A percentile compares a stretch with the other conserved stretches of the same genome.
phyloP scores from a whole-genome alignment of 768 basidiomycete species.

The Lentinula sp. region DNA sequence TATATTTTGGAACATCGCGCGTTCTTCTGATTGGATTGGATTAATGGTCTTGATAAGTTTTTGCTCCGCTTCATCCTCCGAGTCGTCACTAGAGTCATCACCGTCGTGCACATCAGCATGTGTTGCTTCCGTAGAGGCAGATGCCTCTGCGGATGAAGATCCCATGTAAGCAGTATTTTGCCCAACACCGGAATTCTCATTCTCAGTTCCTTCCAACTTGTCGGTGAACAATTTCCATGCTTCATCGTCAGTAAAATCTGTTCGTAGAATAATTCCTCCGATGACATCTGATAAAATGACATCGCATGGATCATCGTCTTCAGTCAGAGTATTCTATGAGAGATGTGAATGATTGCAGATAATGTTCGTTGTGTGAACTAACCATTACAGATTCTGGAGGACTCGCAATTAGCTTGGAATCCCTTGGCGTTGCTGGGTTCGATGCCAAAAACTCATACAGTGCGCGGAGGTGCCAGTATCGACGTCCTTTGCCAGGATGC shows the following conservation, averaged over 20 bases:
- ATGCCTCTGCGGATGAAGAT: neutral
- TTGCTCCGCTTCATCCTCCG: slow-evolving; percentile 22
- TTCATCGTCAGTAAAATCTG: slow-evolving; percentile 62
- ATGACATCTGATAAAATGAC: slow-evolving; percentile 36
- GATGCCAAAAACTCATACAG: slow-evolving; percentile 44
- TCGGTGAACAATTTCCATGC: slow-evolving; percentile 55
- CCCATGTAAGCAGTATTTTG: slow-evolving; percentile 18
- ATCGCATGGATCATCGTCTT: slow-evolving; percentile 55
- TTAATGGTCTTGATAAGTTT: slow-evolving; percentile 48
- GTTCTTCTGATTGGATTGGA: slow-evolving; percentile 34
- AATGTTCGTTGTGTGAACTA: neutral
- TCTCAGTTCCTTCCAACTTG: slow-evolving; percentile 49
- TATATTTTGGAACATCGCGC: slow-evolving; percentile 34
- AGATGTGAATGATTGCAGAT: neutral
- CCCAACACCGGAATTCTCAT: slow-evolving; percentile 36
- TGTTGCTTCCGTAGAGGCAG: neutral
- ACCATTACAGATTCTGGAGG: slow-evolving; percentile 8
- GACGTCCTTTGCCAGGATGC: slow-evolving; percentile 48
- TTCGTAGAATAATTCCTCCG: slow-evolving; percentile 62
- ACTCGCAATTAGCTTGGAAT: slow-evolving; percentile 6
- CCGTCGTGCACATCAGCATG: slow-evolving; percentile 23
- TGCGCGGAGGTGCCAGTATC: slow-evolving; percentile 47
- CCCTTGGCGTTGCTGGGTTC: slow-evolving; percentile 7
- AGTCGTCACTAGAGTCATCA: slow-evolving; percentile 24
- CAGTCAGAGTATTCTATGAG: slow-evolving; percentile 12